These are phyloP conservation scores for Nakaseomyces kungkrabaensis DNA, from an alignment of 1,139 yeast genomes.

Conservation along the genomic window DNA sequence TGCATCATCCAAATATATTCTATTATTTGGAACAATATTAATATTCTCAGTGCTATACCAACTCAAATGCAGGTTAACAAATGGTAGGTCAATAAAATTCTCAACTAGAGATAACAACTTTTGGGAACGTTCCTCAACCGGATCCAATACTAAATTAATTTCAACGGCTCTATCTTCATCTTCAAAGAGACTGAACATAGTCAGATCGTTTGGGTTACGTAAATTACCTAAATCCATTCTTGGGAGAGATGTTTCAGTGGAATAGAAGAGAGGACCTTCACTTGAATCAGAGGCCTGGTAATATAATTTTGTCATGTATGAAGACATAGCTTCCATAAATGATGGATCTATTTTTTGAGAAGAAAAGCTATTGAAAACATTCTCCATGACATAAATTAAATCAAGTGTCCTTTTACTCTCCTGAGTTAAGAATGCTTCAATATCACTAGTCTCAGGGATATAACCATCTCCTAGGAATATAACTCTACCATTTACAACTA, in stretches of 20 bases:
- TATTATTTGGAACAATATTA: constrained; percentile 40
- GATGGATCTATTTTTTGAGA: constrained; percentile 21
- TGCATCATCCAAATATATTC: constrained; percentile 39
- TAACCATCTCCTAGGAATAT: constrained; percentile 18
- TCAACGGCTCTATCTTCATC: constrained; percentile 33
- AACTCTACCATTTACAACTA: constrained; percentile 27
- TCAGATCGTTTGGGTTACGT: constrained; percentile 25
- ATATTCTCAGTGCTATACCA: constrained; percentile 45
- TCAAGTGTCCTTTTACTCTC: constrained; percentile 45
- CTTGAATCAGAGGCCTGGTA: constrained; percentile 39
- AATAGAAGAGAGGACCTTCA: constrained; percentile 25
- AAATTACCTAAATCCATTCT: constrained; percentile 36
- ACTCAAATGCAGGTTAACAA: constrained; percentile 43
- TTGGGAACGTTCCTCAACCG: constrained; percentile 61
- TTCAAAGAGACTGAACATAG: constrained; percentile 24
- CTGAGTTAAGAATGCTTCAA: constrained; percentile 43
- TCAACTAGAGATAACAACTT: constrained; percentile 43
- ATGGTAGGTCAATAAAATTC: constrained; percentile 35
- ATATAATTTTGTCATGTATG: constrained; percentile 31
- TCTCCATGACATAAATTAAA: constrained; percentile 31
- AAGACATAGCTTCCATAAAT: constrained; percentile 36
- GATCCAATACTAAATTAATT: constrained; percentile 57
- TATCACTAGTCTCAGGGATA: constrained; percentile 30
- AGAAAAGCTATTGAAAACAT: constrained; percentile 11
- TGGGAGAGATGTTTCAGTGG: constrained; percentile 24